A percentile compares a stretch with the other conserved stretches of the same genome.
Conservation (phyloP, 2,329 filamentous ascomycete genomes). For the Eutypella sp. region DNA sequence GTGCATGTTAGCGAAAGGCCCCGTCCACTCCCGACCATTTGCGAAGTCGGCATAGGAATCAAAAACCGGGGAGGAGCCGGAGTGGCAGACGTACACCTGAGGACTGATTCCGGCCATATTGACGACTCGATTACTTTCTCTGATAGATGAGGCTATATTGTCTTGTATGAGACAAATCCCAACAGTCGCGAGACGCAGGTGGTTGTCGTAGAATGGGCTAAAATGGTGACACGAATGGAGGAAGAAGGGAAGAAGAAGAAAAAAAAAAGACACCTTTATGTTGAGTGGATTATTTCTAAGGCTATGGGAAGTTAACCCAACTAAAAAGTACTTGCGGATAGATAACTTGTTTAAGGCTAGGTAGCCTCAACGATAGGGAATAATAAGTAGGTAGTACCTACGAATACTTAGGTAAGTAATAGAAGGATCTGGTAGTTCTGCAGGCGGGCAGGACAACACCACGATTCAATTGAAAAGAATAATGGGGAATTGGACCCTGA, state of each 20-base stretch:
- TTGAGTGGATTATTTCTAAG: neutral
- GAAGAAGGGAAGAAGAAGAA: constrained; percentile 16
- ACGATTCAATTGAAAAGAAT: no score
- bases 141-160: no score
- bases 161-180: no score
- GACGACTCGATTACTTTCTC: constrained; percentile 15
- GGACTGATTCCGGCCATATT: constrained; percentile 59
- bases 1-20: constrained; percentile 21
- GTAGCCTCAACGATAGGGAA: no score
- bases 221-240: constrained; percentile 6
- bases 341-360: no score
- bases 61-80: neutral
- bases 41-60: no score
- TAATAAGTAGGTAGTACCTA: no score
- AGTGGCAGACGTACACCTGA: constrained; percentile 51
- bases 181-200: neutral
- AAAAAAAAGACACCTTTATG: constrained; percentile 10
- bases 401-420: no score
- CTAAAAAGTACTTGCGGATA: no score
- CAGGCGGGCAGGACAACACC: no score
- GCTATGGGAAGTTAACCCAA: no score
- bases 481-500: neutral
- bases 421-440: no score
- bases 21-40: neutral
- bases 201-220: constrained; percentile 1